These are phyloP conservation scores for Ceratopteris richardii DNA, from an alignment of 75 land plant species.

Conservation along the genomic window DNA sequence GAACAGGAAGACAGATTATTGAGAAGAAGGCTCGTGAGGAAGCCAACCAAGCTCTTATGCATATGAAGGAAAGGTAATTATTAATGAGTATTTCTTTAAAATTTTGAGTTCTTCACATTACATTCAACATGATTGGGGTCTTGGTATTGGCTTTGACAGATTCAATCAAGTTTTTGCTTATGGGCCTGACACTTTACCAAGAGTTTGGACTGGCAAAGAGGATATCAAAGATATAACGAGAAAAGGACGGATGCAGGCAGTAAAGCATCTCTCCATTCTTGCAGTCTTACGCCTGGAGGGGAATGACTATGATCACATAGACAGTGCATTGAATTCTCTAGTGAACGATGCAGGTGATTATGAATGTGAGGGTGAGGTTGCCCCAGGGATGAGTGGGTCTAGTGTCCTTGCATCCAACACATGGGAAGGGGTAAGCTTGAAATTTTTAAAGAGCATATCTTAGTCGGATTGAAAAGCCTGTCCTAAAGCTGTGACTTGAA, in stretches of 20 bases:
- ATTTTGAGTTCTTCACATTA: too few species aligned
- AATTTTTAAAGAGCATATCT: too few species aligned
- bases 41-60: constrained; percentile 64
- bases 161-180: constrained; percentile 66
- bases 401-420: constrained; percentile 78
- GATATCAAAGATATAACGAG: constrained; percentile 63
- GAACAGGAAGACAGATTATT: constrained; percentile 50
- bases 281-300: constrained; percentile 62
- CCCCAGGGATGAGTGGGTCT: constrained; percentile 8
- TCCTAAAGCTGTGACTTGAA: too few species aligned
- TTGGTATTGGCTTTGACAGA: constrained; percentile 20
- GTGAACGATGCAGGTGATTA: constrained; percentile 32
- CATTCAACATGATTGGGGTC: not conserved
- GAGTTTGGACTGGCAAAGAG: constrained; percentile 83
- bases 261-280: constrained; percentile 64
- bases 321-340: constrained; percentile 35
- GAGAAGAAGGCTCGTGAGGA: constrained; percentile 79
- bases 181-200: constrained; percentile 79
- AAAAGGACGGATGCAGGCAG: constrained; percentile 58
- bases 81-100: too few species aligned
- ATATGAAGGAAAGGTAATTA: constrained; percentile 83
- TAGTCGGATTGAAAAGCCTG: too few species aligned
- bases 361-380: constrained; percentile 3
- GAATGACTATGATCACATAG: constrained; percentile 31
- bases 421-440: constrained; percentile 69